These are phyloP conservation scores for Fraxinus dipetala DNA, from an alignment of 305 asterid genomes.

Conservation along the genomic window DNA sequence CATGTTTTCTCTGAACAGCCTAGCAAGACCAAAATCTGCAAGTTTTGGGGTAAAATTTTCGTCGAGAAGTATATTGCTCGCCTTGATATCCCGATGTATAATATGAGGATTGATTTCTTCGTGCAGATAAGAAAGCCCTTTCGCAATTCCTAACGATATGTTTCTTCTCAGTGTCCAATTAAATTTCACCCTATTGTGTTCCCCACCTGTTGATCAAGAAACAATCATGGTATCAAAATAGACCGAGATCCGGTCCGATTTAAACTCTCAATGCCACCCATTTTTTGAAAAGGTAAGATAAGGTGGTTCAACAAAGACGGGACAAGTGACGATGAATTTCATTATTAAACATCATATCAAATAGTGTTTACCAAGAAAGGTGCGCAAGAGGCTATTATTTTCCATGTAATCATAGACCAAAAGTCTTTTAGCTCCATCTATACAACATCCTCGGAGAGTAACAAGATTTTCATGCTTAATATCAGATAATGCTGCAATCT, in stretches of 20 bases:
- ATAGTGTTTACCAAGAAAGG: slow-evolving; percentile 48
- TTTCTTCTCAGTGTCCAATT: slow-evolving; percentile 52
- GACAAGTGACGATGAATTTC: not conserved
- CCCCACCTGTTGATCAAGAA: slow-evolving; percentile 39
- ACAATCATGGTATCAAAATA: not conserved
- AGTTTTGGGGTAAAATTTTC: slow-evolving; percentile 56
- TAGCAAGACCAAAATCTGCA: slow-evolving; percentile 80
- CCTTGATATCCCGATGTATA: slow-evolving; percentile 73
- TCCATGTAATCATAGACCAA: slow-evolving; percentile 70
- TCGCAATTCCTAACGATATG: slow-evolving; percentile 53
- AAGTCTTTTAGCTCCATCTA: slow-evolving; percentile 57
- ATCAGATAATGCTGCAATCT: slow-evolving; percentile 59
- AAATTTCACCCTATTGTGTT: slow-evolving; percentile 48
- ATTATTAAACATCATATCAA: not conserved
- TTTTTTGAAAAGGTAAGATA: not conserved
- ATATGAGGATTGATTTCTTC: slow-evolving; percentile 63
- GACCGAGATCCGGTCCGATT: not conserved
- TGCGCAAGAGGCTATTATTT: slow-evolving; percentile 55
- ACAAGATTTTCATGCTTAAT: slow-evolving; percentile 65
- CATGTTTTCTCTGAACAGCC: slow-evolving; percentile 45
- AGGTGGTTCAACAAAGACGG: not conserved
- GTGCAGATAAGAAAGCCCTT: slow-evolving; percentile 66
- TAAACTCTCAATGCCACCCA: not conserved
- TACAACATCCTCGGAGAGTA: slow-evolving; percentile 60
- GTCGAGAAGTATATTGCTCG: slow-evolving; percentile 74